These are phyloP conservation scores for Clarireedia hainanense DNA, from an alignment of 2,329 filamentous ascomycete species.

Conservation along the genomic window DNA sequence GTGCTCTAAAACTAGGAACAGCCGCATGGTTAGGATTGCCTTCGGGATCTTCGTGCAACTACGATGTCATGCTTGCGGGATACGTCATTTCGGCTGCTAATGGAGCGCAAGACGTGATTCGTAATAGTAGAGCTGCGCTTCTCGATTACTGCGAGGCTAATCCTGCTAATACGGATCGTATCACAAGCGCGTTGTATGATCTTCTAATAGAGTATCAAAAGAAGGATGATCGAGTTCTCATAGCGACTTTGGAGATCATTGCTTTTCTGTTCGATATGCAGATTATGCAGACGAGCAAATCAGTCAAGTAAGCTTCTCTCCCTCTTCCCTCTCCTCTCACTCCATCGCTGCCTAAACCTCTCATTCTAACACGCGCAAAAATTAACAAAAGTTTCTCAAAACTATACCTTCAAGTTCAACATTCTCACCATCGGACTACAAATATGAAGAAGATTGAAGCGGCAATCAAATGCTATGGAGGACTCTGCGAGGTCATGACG, in stretches of 20 bases:
- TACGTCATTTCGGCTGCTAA: constrained; percentile 67
- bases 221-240: constrained; percentile 57
- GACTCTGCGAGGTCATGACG: background rate
- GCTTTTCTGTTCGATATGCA: constrained; percentile 63
- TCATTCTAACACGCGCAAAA: too few species aligned
- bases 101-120: constrained; percentile 68
- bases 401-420: background rate
- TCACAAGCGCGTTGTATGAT: constrained; percentile 30
- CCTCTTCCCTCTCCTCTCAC: too few species aligned
- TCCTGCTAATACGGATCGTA: constrained; percentile 29
- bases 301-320: background rate
- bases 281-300: background rate
- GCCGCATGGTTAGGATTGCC: background rate
- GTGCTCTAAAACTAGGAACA: constrained; percentile 17
- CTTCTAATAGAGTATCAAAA: constrained; percentile 39
- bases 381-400: background rate
- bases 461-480: background rate
- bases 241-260: constrained; percentile 69
- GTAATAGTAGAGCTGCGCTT: constrained; percentile 59
- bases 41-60: constrained; percentile 22
- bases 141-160: constrained; percentile 39
- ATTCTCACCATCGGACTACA: background rate
- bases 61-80: constrained; percentile 51
- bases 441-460: background rate
- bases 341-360: background rate